Evolutionary conservation across 495 filamentous ascomycete species (phyloP), one percentile per base, ranked within the genome.

Genomic region (Cercophora sp.): DNA sequence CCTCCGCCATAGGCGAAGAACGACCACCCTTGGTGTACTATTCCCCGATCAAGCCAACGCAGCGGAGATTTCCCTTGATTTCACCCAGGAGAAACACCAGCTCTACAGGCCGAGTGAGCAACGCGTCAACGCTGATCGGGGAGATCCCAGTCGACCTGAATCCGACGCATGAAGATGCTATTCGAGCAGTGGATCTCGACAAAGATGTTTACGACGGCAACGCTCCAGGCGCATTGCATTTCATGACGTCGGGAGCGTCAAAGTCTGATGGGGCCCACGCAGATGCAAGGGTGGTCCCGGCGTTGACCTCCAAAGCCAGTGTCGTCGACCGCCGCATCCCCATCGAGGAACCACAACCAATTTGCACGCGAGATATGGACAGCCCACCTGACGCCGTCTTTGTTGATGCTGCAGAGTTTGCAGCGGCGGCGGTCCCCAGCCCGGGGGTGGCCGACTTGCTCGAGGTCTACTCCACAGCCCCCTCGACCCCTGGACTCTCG

Each of bases 401-500:
- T 29, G 55, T 45, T 23, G 62, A 67, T 54, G 51, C 46, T 35
- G 13, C 18, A 45, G 49, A 45, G 51, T 22, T 61, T 35, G 39
- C 22, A 29, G 15, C 55, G 42, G 34, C 57, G 36, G 44, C 42
- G 11, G 18, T 39, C 26, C 15, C 23, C 40, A 59, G 47, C 13
- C 41, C 42, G 16, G 48, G 37, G n/a, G 43, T 32, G 15, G 47
- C 40, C 24, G 49, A 41, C 48, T 32, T 46, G n/a, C 49, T 41
- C 22, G 56, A 63, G 10, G 55, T 56, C 11, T 59, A 63, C 51
- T 67, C 67, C 22, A 67, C 64, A 20, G 60, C 67, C 32, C 70
- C 70, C 8, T 68, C 70, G 8, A 72, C 71, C 15, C 71, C 71
- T 16, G 70, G 55, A 5, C 35, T 74, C 9, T 65, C 63, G 48